phyloP scores from a whole-genome alignment of 139 green algal species.

The Volvox reticuliferus region DNA sequence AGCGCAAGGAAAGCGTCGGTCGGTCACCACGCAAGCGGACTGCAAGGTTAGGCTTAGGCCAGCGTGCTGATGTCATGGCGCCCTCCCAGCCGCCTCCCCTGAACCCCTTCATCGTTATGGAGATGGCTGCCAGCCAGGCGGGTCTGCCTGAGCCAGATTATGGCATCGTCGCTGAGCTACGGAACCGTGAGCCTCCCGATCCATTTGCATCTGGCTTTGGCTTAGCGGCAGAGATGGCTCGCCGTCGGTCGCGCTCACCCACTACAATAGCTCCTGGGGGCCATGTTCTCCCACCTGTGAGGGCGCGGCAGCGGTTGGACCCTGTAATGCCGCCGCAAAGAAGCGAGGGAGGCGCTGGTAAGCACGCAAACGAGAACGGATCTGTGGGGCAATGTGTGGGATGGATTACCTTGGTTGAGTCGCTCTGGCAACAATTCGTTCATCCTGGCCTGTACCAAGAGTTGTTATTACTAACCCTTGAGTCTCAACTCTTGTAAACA shows the following conservation, averaged over 20 bases:
- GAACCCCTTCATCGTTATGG: conserved; percentile 45
- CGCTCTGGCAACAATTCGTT: no score
- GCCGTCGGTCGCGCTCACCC: conserved; percentile 16
- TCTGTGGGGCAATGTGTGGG: no score
- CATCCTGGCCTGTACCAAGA: no score
- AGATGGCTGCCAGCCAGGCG: conserved; percentile 26
- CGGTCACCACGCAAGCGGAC: background rate
- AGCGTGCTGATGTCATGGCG: background rate
- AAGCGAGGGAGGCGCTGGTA: conserved; percentile 18
- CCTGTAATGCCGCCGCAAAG: conserved; percentile 16
- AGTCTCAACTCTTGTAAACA: no score
- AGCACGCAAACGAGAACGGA: background rate
- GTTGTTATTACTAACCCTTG: no score
- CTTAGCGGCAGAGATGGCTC: conserved; percentile 54
- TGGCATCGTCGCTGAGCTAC: conserved; percentile 56
- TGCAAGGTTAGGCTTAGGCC: background rate
- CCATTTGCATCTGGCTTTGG: conserved; percentile 44
- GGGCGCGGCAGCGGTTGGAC: conserved; percentile 36
- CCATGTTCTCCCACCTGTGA: conserved; percentile 31
- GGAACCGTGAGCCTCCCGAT: conserved; percentile 8
- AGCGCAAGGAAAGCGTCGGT: background rate
- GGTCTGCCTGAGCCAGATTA: conserved; percentile 56
- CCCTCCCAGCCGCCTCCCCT: background rate
- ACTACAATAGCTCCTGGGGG: background rate
- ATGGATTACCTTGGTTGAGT: no score